A percentile compares a stretch with the other conserved stretches of the same genome.
phyloP scores from a whole-genome alignment of 2,329 filamentous ascomycete genomes.

The Fusarium annulatum region DNA sequence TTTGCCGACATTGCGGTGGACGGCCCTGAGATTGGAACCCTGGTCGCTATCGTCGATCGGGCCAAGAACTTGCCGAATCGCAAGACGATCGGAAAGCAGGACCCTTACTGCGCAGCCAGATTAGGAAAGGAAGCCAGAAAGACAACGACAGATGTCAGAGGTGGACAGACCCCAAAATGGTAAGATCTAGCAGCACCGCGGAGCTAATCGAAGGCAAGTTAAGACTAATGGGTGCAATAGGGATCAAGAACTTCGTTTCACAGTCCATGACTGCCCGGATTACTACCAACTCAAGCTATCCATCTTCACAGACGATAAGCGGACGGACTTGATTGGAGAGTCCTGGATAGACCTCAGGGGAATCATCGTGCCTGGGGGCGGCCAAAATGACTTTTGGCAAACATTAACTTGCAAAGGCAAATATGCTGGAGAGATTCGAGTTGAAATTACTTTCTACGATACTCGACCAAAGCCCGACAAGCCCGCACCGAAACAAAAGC shows the following conservation, averaged over 20 bases:
- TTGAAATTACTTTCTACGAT: slow-evolving; percentile 98
- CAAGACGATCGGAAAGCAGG: slow-evolving; percentile 98
- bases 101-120: slow-evolving; percentile 94
- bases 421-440: slow-evolving; percentile 93
- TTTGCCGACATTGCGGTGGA: slow-evolving; percentile 94
- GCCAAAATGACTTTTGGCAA: slow-evolving; percentile 96
- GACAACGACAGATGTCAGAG: slow-evolving; percentile 91
- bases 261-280: slow-evolving; percentile 94
- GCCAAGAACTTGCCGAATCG: slow-evolving; percentile 97
- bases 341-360: slow-evolving; percentile 86
- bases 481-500: slow-evolving; percentile 64
- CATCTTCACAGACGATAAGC: slow-evolving; percentile 98
- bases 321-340: slow-evolving; percentile 95
- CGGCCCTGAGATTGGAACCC: slow-evolving; percentile 90
- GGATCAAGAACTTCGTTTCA: slow-evolving; percentile 97
- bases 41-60: slow-evolving; percentile 91
- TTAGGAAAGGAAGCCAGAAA: slow-evolving; percentile 98
- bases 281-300: slow-evolving; percentile 97
- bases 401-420: slow-evolving; percentile 87
- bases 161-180: slow-evolving; percentile 96
- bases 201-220: neutral
- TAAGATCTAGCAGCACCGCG: slow-evolving; percentile 54
- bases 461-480: slow-evolving; percentile 84
- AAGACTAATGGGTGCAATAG: slow-evolving; percentile 60
- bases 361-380: slow-evolving; percentile 86